These are phyloP conservation scores for Venustampulla echinocandica DNA, from an alignment of 495 filamentous ascomycete species.

Conservation along the genomic window DNA sequence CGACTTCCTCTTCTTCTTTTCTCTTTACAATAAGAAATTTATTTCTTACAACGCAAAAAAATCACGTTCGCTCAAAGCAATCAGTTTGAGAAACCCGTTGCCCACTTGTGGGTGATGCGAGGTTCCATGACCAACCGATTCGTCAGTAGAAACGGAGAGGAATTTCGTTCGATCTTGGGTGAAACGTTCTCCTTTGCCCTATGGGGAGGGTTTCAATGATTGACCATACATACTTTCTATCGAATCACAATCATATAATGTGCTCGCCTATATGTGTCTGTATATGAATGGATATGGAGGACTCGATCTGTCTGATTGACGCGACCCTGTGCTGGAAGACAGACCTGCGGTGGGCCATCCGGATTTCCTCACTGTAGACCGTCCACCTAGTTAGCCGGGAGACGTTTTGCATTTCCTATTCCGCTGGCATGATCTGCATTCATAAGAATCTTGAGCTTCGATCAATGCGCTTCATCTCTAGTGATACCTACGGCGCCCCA, in stretches of 20 bases:
- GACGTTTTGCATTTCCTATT: no score
- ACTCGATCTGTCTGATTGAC: no score
- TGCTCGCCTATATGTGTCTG: no score
- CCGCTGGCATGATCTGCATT: no score
- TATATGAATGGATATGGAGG: no score
- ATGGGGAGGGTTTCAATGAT: constrained; percentile 62
- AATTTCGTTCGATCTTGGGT: constrained; percentile 57
- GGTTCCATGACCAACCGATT: constrained; percentile 52
- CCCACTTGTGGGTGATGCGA: constrained; percentile 23
- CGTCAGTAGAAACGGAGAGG: constrained; percentile 57
- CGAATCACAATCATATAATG: not conserved
- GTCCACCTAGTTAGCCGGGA: no score
- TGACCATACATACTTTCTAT: constrained; percentile 43
- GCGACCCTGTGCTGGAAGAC: no score
- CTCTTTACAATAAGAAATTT: not conserved
- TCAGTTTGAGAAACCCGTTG: constrained; percentile 43
- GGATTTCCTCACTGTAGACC: no score
- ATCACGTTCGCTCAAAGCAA: constrained; percentile 55
- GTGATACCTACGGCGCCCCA: no score
- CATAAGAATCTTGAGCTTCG: no score
- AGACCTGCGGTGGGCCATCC: no score
- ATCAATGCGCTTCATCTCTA: no score
- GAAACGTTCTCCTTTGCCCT: constrained; percentile 42
- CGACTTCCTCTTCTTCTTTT: not conserved
- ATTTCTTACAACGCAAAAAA: constrained; percentile 47